Evolutionary conservation across 225 moss, liverwort and hornwort species (phyloP).

Genomic region (Straminergon stramineum): DNA sequence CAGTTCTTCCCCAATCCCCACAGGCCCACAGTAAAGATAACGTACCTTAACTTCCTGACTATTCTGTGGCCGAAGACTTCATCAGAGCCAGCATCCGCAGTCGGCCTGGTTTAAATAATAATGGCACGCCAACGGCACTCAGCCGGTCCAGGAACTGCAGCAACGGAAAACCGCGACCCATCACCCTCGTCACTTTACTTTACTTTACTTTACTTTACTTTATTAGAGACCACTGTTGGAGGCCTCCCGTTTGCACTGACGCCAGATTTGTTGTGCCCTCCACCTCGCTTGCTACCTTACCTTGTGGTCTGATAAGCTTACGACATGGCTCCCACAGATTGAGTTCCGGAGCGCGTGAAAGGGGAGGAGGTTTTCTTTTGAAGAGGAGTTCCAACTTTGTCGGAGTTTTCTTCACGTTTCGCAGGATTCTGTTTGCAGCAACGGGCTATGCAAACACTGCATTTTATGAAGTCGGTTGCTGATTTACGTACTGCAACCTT

Average conservation of each 20-base stretch:
- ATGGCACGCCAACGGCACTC: background rate
- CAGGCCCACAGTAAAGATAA: too few species aligned
- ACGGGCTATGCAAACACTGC: background rate
- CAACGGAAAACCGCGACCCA: background rate
- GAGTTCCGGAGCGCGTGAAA: background rate
- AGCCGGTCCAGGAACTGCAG: background rate
- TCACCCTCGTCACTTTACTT: background rate
- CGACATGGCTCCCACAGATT: background rate
- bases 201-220: too few species aligned
- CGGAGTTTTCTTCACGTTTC: background rate
- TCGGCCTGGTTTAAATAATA: background rate
- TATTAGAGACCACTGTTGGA: too few species aligned
- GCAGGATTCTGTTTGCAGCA: accelerated
- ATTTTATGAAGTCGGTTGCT: background rate
- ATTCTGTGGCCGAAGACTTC: background rate
- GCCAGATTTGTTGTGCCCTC: background rate
- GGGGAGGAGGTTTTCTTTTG: background rate
- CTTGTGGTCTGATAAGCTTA: too few species aligned
- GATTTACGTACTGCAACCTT: background rate
- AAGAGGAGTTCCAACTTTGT: background rate
- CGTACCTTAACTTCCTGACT: too few species aligned
- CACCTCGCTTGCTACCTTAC: background rate
- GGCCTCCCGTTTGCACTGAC: background rate
- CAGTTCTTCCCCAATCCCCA: too few species aligned
- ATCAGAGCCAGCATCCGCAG: background rate